Evolutionary conservation across 768 basidiomycete genomes (phyloP), one percentile per base, ranked within the genome.

Genomic region (Dioszegia hungarica): DNA sequence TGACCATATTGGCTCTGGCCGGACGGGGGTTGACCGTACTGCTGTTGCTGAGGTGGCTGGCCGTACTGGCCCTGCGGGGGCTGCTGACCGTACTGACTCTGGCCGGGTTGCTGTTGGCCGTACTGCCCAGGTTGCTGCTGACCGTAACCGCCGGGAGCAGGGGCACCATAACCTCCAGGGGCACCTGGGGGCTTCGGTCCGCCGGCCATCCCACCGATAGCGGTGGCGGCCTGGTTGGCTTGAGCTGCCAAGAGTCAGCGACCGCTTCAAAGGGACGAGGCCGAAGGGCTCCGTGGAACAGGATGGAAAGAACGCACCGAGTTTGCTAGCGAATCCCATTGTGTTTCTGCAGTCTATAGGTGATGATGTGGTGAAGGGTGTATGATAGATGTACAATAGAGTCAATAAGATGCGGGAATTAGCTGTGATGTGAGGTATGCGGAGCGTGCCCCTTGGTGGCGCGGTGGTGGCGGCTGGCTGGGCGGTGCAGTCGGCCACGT

Each of bases 111-210:
- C 14, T 36, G 36, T 38, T 60, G 62, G 38, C 59, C 59, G 43
- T 63, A 64, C 34, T 60, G 49, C 40, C 39, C 38, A 3, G 33
- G 49, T n/a, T 2, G 5, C 20, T 39, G 56, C 20, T 59, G 61
- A 17, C 54, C 64, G 49, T 57, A 49, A 10, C 46, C 54, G 17
- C 38, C 29, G 25, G 10, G 24, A 2, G 51, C 25, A 37, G n/a
- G 43, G 15, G 45, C 45, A 11, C 27, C 45, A 28, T 43, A 36
- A 5, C 29, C 49, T 50, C 36, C 51, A 8, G 46, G 49, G 25
- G 46, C 46, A 31, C 56, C 59, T n/a, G 56, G 63, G 19, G 63
- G 63, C 50, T 59, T 61, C 43, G 56, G 59, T 5, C 58, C 54
- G 49, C 55, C 65, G 22, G 59, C 20, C 43, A 54, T 44, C 17